Evolutionary conservation across 2,329 filamentous ascomycete species (phyloP).

Genomic region (Stachybotrys chartarum): DNA sequence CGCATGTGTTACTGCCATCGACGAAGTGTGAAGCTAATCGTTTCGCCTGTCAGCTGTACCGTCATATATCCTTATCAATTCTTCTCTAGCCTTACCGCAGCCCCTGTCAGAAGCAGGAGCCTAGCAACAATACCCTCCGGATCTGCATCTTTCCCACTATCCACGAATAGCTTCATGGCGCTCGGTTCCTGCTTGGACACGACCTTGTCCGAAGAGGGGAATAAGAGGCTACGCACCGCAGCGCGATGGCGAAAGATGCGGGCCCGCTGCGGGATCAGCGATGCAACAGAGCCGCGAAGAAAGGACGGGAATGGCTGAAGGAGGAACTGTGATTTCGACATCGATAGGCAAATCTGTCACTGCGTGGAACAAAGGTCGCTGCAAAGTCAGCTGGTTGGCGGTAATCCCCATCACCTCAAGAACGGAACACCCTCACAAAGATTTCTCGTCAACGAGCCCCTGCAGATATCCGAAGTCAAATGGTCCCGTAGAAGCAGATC

Average conservation of each 20-base stretch:
- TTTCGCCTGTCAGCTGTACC: neutral
- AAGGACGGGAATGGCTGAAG: neutral
- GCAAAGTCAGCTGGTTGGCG: neutral
- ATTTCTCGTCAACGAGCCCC: neutral
- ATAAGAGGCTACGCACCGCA: neutral
- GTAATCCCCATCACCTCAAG: too few relatives aligned
- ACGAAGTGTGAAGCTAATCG: neutral
- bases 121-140: neutral
- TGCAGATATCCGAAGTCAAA: neutral
- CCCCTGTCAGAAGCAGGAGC: neutral
- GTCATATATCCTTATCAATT: too few relatives aligned
- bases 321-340: slow-evolving; percentile 1
- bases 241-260: neutral
- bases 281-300: neutral
- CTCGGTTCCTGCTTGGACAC: neutral
- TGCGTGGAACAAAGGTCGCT: neutral
- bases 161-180: neutral
- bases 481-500: slow-evolving; percentile 1
- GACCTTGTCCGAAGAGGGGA: neutral
- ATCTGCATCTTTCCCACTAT: neutral
- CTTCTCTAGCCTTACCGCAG: neutral
- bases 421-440: neutral
- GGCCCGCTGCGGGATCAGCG: neutral
- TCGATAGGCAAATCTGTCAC: neutral
- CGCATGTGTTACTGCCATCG: neutral